Evolutionary conservation across 345 rosid species (phyloP), one percentile per base, ranked within the genome.

Genomic region (Jatropha curcas): DNA sequence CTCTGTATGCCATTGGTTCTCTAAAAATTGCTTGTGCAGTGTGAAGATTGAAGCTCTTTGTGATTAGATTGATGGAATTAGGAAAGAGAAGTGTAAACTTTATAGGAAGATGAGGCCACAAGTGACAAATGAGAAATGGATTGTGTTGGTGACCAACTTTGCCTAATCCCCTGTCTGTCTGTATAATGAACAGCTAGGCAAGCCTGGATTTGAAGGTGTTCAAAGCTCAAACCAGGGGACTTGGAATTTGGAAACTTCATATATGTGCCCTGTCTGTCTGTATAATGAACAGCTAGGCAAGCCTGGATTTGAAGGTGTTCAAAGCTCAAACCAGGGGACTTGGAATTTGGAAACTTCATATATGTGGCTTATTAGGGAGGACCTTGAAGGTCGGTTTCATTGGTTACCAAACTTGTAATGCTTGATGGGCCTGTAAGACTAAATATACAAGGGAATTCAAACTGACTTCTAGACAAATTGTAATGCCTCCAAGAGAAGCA

Each of bases 131-230:
- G 57, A 67, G 76, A 46, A 17, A 27, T 56, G 72, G 39, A 48
- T 43, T 65, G 59, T 74, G 61, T 76, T 30, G 89, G 85, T 86
- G 84, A 85, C 82, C 90, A 73, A 84, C 79, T 81, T 71, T 67
- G 76, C 78, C 81, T 71, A 75, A 68, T 68, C 14, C 31, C n/a
- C n/a, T n/a, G n/a, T n/a, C n/a, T n/a, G n/a, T n/a, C 41, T 59
- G 4, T 33, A 20, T 30, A 43, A 59, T 56, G 31, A 74, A 37
- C 71, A 17, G 28, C 61, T 0, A 3, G 16, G 67, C 10, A 41
- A 28, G 68, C 58, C 70, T 68, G 35, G 43, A 52, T 16, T 25
- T 66, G 27, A 52, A 56, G 61, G 45, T 31, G 45, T 41, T 59
- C 59, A 27, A 30, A 16, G 34, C 27, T 7, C 41, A 37, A 37